A percentile compares a stretch with the other conserved stretches of the same genome.
Evolutionary conservation across 2,329 filamentous ascomycete genomes (phyloP).

Genomic region (Akanthomyces uredinophilus): DNA sequence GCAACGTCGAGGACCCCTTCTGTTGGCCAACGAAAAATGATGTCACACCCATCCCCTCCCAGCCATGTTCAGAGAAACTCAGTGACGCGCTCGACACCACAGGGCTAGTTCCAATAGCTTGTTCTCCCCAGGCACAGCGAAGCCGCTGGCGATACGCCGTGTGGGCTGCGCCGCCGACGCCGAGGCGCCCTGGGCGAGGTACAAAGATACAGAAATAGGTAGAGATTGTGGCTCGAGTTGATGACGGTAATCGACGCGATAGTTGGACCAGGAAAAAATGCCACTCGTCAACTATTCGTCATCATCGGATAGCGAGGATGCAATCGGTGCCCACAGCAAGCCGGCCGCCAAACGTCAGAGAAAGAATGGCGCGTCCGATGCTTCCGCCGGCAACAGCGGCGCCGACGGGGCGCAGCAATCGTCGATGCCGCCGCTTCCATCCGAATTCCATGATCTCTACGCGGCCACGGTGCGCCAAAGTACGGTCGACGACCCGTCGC

Average conservation of each 20-base stretch:
- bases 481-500: slow-evolving; percentile 71
- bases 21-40: background rate
- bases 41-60: background rate
- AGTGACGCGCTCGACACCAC: background rate
- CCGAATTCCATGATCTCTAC: slow-evolving; percentile 84
- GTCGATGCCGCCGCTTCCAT: slow-evolving; percentile 66
- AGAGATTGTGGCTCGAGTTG: too few species aligned
- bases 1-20: background rate
- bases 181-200: background rate
- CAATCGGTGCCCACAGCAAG: background rate
- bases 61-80: background rate
- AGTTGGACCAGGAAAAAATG: slow-evolving; percentile 38
- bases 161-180: background rate
- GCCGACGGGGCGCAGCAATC: slow-evolving; percentile 14
- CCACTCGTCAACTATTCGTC: slow-evolving; percentile 62
- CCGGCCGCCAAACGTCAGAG: background rate
- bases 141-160: background rate
- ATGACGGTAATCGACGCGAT: background rate
- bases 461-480: slow-evolving; percentile 73
- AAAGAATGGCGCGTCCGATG: background rate
- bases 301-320: slow-evolving; percentile 22
- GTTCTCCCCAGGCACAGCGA: background rate
- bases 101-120: background rate
- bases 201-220: background rate
- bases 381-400: background rate